Evolutionary conservation across 208 protist genomes (phyloP), one percentile per base, ranked within the genome.

Genomic region (Trypanosoma avium): DNA sequence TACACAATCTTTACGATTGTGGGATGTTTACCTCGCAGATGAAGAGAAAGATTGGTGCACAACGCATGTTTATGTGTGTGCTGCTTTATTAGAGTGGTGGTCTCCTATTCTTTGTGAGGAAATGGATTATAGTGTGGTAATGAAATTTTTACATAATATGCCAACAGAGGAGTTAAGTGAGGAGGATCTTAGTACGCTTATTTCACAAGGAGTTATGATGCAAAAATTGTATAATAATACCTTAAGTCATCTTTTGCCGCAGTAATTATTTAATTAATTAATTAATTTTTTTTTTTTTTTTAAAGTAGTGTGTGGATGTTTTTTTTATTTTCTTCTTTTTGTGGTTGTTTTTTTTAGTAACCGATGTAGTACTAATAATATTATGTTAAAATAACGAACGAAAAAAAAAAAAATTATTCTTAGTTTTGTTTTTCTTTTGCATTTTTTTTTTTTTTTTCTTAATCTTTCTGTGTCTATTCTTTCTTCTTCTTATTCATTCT

Each of bases 21-120:
- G 87, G 70, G 95, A 98, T 74, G 77, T 86, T 3, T 98, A 97
- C 60, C 68, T 98, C 17, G 76, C 86, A 29, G 88, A 97, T 49
- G 83, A 82, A 48, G 73, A 78, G 45, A 77, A 75, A 22, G 67
- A 66, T 35, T 91, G 87, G 75, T 78, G 63, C 32, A 73, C 75
- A 29, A 78, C 85, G 24, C 91, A 97, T 67, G 90, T 96, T 7
- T 97, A 91, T 61, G 79, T 93, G 17, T 97, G 93, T 58, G 87
- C 84, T 3, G 84, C 91, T n/a, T 66, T 97, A 38, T 73, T 97
- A 55, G 22, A 83, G 17, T 74, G 77, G 27, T 94, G 77, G 78
- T 78, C 83, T 21, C 32, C 69, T 15, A 59, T 69, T 55, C 71
- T 96, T n/a, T 68, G 81, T 46, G 26, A 63, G 15, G 72, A 80